Percentiles rank a stretch among this genome's conserved stretches.
Conservation (phyloP, 2,329 filamentous ascomycete genomes). For the Colletotrichum eleusines region DNA sequence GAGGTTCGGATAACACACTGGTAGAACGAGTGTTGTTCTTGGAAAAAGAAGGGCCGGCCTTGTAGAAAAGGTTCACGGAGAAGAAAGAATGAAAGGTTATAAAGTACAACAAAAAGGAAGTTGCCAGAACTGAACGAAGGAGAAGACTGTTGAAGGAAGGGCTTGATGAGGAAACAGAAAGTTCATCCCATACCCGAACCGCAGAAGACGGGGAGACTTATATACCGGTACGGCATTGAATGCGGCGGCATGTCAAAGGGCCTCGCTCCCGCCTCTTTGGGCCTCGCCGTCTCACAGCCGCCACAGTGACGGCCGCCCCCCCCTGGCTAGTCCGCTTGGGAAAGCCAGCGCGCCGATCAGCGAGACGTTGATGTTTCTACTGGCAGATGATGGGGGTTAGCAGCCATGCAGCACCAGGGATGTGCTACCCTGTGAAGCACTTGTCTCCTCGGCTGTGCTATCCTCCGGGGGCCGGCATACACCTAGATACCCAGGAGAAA, state of each 20-base stretch:
- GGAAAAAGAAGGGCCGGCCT: constrained; percentile 43
- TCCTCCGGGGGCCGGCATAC: constrained; percentile 10
- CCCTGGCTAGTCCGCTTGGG: constrained; percentile 26
- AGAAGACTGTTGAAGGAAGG: constrained; percentile 27
- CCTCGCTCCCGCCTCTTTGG: neutral
- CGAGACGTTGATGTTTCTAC: neutral
- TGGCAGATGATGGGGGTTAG: constrained; percentile 30
- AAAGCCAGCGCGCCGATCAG: constrained; percentile 16
- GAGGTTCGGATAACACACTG: neutral
- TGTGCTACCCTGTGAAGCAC: neutral
- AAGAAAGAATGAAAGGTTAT: constrained; percentile 22
- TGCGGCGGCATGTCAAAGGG: neutral
- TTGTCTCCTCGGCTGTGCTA: constrained; percentile 20
- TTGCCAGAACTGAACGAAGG: constrained; percentile 44
- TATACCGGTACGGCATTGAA: constrained; percentile 29
- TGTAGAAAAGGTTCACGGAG: constrained; percentile 23
- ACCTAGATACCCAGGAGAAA: constrained; percentile 8
- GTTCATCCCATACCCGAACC: neutral
- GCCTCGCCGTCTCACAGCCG: constrained; percentile 26
- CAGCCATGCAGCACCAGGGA: neutral
- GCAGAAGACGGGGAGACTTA: constrained; percentile 7
- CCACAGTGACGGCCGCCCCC: constrained; percentile 10
- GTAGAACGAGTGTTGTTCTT: neutral
- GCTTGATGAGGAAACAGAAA: constrained; percentile 19
- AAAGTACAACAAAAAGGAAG: constrained; percentile 22